Evolutionary conservation across 805 yeast species (phyloP), one percentile per base, ranked within the genome.

Genomic region (Suhomyces pyralidae): DNA sequence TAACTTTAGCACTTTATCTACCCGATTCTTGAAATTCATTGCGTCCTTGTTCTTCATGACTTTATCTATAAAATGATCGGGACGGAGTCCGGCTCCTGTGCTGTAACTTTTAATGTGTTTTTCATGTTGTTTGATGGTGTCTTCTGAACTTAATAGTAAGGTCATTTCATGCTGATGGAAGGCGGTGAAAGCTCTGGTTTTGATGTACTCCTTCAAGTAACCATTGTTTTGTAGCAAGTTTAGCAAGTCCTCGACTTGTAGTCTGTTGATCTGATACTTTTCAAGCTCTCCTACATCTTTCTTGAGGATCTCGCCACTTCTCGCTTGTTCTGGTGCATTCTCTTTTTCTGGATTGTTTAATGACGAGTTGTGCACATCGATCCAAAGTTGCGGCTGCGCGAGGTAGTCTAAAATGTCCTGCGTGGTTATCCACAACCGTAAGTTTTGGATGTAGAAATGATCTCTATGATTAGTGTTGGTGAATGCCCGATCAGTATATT

Each of bases 381-480:
- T 54, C 74, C 73, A 70, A 32, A 26, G 46, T n/a, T 48, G 49
- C 3, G 67, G 66, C 49, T 61, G 57, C 2, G 53, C 54, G 15
- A 66, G 7, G 50, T 70, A 70, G 45, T 64, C 68, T 40, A 66
- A 49, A n/a, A 71, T 47, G 2, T 52, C 54, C 25, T 60, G 58
- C 2, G 69, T 59, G 19, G 46, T 52, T 12, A 73, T 54, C 78
- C 78, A 73, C 48, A 70, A 56, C 40, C 76, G 57, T 22, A 72
- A 53, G 52, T 66, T 71, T 5, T 66, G 69, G 43, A 70, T 52
- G 57, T 61, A 73, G 17, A 65, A 56, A 49, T 64, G 65, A 20
- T 60, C 62, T 5, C 45, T 38, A 53, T 59, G 68, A 48, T 48
- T 59, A 52, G 61, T 61, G 5, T 57, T 54, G n/a, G 57, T 45